A percentile compares a stretch with the other conserved stretches of the same genome.
Conservation (phyloP, 2,329 filamentous ascomycete genomes). For the Fusarium multiceps region DNA sequence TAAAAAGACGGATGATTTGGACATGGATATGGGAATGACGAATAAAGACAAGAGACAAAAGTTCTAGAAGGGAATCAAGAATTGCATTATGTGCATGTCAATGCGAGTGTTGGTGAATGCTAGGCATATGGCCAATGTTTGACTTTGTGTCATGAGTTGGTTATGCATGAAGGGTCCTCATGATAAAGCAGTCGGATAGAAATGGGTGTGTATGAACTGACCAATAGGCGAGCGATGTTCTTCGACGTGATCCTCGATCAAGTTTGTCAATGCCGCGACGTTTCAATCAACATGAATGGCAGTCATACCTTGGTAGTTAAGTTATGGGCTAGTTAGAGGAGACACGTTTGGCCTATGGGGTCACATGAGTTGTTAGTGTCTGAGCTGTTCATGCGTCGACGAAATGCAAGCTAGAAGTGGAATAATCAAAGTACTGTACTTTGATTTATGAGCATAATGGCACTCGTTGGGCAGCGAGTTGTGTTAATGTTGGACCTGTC, state of each 20-base stretch:
- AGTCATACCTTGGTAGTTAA: not conserved
- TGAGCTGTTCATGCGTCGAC: slow-evolving; percentile 40
- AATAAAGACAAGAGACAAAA: slow-evolving; percentile 24
- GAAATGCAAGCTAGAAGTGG: slow-evolving; percentile 16
- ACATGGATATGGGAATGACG: slow-evolving; percentile 10
- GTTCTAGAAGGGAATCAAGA: slow-evolving; percentile 11
- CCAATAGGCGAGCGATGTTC: slow-evolving; percentile 29
- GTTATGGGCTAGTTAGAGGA: slow-evolving; percentile 9
- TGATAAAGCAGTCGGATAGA: not conserved
- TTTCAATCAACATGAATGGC: not conserved
- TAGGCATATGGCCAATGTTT: not conserved
- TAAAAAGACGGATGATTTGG: slow-evolving; percentile 32
- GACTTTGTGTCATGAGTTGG: slow-evolving; percentile 9
- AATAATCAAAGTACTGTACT: not conserved
- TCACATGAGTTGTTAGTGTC: slow-evolving; percentile 36
- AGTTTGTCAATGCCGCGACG: slow-evolving; percentile 16
- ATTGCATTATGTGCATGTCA: slow-evolving; percentile 3
- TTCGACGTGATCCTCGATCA: slow-evolving; percentile 37
- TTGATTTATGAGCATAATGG: not conserved
- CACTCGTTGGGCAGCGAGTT: slow-evolving; percentile 11
- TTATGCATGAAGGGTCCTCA: slow-evolving; percentile 39
- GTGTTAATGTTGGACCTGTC: not conserved
- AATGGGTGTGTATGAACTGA: slow-evolving; percentile 8
- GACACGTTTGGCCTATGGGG: slow-evolving; percentile 12
- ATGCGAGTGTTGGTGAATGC: slow-evolving; percentile 9